Conservation (phyloP, 2,329 filamentous ascomycete species). For the Exophiala calicioides region DNA sequence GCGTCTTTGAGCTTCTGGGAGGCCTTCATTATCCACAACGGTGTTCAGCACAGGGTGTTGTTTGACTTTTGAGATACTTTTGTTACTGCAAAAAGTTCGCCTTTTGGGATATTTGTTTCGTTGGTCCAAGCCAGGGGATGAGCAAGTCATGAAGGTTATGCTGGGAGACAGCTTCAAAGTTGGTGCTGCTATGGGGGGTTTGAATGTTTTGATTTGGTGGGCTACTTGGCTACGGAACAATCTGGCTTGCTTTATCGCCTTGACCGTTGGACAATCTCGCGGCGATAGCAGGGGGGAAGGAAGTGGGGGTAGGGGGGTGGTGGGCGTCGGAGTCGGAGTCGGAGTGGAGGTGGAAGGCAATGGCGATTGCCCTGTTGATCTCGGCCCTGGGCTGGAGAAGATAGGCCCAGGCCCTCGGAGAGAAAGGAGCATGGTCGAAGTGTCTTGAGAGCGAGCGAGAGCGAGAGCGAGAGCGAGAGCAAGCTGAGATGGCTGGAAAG, state of each 20-base stretch:
- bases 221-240: slow-evolving; percentile 8
- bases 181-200: slow-evolving; percentile 7
- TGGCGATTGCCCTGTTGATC: too few species aligned
- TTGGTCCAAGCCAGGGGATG: slow-evolving; percentile 9
- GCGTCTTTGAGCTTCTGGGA: slow-evolving; percentile 9
- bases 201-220: slow-evolving; percentile 1
- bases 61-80: slow-evolving; percentile 5
- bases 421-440: background rate
- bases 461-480: background rate
- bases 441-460: background rate
- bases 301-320: too few species aligned
- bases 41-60: slow-evolving; percentile 16
- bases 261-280: background rate
- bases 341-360: too few species aligned
- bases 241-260: background rate
- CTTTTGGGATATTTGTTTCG: slow-evolving; percentile 16
- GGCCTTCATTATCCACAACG: slow-evolving; percentile 12
- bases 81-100: slow-evolving; percentile 24
- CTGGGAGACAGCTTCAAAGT: slow-evolving; percentile 2
- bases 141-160: slow-evolving; percentile 11
- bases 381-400: too few species aligned
- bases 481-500: slow-evolving; percentile 5
- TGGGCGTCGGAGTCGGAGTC: too few species aligned
- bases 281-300: too few species aligned
- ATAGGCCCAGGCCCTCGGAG: too few species aligned